Evolutionary conservation across 2,329 filamentous ascomycete genomes (phyloP).

Genomic region (Colletotrichum shisoi): DNA sequence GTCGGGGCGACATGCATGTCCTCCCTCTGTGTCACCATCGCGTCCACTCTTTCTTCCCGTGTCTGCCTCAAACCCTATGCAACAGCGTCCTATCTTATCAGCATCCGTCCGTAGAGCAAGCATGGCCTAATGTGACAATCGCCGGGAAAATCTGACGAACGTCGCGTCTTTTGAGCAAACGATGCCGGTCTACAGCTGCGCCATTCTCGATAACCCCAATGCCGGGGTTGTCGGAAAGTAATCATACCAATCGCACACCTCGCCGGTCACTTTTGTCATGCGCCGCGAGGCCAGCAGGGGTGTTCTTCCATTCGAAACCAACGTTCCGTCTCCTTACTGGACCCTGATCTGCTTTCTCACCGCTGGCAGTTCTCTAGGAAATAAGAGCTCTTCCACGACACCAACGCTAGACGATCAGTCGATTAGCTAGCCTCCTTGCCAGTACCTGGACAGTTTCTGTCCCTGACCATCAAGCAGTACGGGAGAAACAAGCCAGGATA

Average conservation of each 20-base stretch:
- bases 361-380: not conserved
- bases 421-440: not conserved
- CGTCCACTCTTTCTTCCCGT: slow-evolving; percentile 11
- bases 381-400: not conserved
- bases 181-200: slow-evolving; percentile 41
- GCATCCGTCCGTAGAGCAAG: slow-evolving; percentile 9
- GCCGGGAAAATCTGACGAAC: slow-evolving; percentile 10
- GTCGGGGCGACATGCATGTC: slow-evolving; percentile 12
- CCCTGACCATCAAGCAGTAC: not conserved
- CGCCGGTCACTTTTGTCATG: slow-evolving; percentile 40
- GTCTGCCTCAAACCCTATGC: not conserved
- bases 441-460: not conserved
- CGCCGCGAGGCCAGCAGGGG: slow-evolving; percentile 14
- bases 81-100: not conserved
- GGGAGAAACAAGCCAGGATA: not conserved
- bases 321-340: not conserved
- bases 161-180: slow-evolving; percentile 22
- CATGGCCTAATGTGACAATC: slow-evolving; percentile 11
- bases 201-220: slow-evolving; percentile 58
- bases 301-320: not conserved
- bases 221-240: slow-evolving; percentile 59
- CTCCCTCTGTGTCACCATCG: slow-evolving; percentile 30
- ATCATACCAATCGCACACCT: slow-evolving; percentile 44
- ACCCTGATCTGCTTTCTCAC: not conserved
- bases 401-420: slow-evolving; percentile 9